A percentile compares a stretch with the other conserved stretches of the same genome.
These are phyloP conservation scores for Candida adriatica DNA, from an alignment of 805 yeast species.

Conservation along the genomic window DNA sequence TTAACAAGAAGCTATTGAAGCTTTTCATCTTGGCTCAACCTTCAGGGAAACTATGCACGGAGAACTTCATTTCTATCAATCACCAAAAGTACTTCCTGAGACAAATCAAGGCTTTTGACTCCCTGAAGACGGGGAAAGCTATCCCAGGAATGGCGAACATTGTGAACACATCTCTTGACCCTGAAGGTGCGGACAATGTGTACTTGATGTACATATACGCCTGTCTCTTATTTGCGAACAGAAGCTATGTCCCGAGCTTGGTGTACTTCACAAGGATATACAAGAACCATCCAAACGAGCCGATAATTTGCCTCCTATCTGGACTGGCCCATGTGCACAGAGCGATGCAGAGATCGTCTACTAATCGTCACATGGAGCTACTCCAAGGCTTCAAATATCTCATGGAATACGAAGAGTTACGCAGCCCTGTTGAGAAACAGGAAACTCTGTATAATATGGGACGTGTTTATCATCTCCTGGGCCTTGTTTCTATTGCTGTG, in stretches of 20 bases:
- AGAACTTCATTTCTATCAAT: conserved; percentile 63
- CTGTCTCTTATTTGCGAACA: conserved; percentile 69
- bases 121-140: conserved; percentile 44
- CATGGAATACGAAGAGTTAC: conserved; percentile 56
- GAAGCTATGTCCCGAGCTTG: conserved; percentile 76
- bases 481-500: conserved; percentile 67
- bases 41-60: conserved; percentile 52
- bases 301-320: conserved; percentile 65
- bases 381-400: conserved; percentile 81
- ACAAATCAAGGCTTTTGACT: conserved; percentile 84
- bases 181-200: conserved; percentile 46
- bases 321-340: conserved; percentile 84
- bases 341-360: conserved; percentile 83
- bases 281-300: conserved; percentile 61
- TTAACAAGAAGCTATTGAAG: conserved; percentile 60
- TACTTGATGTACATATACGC: conserved; percentile 76
- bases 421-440: conserved; percentile 50
- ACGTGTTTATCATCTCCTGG: conserved; percentile 76
- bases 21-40: conserved; percentile 62
- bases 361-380: conserved; percentile 80
- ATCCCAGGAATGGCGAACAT: conserved; percentile 79
- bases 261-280: conserved; percentile 72
- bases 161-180: conserved; percentile 41
- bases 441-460: conserved; percentile 84
- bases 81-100: conserved; percentile 88